phyloP scores from a whole-genome alignment of 1,284 basidiomycete species.

The Paramarasmius palmivorus region DNA sequence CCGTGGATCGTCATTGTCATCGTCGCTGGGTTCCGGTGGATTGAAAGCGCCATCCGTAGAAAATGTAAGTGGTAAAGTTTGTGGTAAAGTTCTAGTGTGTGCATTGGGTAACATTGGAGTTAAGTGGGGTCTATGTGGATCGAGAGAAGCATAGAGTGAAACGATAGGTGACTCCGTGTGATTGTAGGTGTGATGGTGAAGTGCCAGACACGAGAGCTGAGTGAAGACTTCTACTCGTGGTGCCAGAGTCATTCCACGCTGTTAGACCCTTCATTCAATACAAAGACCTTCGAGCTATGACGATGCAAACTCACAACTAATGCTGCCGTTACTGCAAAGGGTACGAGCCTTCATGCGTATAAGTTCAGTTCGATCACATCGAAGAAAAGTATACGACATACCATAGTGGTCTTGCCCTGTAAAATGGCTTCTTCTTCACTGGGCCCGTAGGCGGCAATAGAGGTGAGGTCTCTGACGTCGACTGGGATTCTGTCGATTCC shows the following conservation, averaged over 20 bases:
- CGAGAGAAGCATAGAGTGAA: slow-evolving; percentile 31
- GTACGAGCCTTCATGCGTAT: slow-evolving; percentile 58
- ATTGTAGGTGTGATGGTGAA: slow-evolving; percentile 44
- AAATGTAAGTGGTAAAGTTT: slow-evolving; percentile 22
- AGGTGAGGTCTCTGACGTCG: neutral
- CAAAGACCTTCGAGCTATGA: neutral
- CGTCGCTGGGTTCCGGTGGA: slow-evolving; percentile 15
- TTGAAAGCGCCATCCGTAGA: slow-evolving; percentile 12
- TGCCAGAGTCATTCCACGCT: slow-evolving; percentile 80
- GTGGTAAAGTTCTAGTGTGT: slow-evolving; percentile 4
- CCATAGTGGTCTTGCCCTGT: slow-evolving; percentile 23
- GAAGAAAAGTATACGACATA: slow-evolving; percentile 16
- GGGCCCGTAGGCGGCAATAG: slow-evolving; percentile 2
- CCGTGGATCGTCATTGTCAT: slow-evolving; percentile 42
- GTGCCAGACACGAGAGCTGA: slow-evolving; percentile 68
- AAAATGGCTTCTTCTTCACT: slow-evolving; percentile 19
- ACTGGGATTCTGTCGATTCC: too few relatives aligned
- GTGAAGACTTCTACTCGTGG: slow-evolving; percentile 77
- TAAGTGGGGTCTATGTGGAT: slow-evolving; percentile 32
- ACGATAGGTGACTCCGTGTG: slow-evolving; percentile 23
- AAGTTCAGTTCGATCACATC: neutral
- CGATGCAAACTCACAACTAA: slow-evolving; percentile 52
- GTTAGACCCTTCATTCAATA: slow-evolving; percentile 3
- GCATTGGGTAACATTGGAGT: slow-evolving; percentile 2
- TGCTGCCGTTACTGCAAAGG: slow-evolving; percentile 67